Evolutionary conservation across 2,329 filamentous ascomycete species (phyloP), one percentile per base, ranked within the genome.

Genomic region (Fusarium torreyae): DNA sequence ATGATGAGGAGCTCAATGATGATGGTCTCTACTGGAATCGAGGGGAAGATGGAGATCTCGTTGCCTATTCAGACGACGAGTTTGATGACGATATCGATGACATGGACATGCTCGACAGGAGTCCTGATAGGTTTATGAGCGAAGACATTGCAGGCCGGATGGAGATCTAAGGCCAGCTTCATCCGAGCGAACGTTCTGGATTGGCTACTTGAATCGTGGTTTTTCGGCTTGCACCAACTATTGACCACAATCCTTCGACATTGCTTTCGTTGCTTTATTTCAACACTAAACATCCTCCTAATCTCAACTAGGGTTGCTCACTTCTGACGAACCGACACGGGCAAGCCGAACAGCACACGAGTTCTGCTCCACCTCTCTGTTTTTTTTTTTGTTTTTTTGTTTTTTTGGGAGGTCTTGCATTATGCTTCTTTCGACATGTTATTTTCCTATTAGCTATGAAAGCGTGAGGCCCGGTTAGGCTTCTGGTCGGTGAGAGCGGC

Each of bases 111-210:
- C 70, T 77, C n/a, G 76, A 78, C n/a, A 80, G 79, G 58, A 80
- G 81, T 43, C 81, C 81, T 9, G 81, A 87, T 44, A 83, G 88
- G 40, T 84, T 85, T 31, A 84, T 89, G 77, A 90, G 88, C 69
- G 88, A 91, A 77, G 89, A 91, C 65, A 83, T 91, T 46, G 88
- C 87, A 31, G 84, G 84, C 6, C 82, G 83, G 20, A 90, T 91
- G 87, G 89, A 91, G 74, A 86, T 91, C 70, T 88, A 84, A 77
- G 68, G 56, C 57, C 44, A 18, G 22, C 28, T 58, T 45, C 42
- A 63, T 54, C 18, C 46, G 36, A n/a, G 13, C 40, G 49, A 38
- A 36, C 14, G 26, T 39, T 44, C 43, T n/a, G 34, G 36, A 31
- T 24, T 39, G 28, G 14, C 9, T 45, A 20, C 39, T 39, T 55